A percentile compares a stretch with the other conserved stretches of the same genome.
Conservation (phyloP, 2,329 filamentous ascomycete genomes). For the Lithohypha guttulata region DNA sequence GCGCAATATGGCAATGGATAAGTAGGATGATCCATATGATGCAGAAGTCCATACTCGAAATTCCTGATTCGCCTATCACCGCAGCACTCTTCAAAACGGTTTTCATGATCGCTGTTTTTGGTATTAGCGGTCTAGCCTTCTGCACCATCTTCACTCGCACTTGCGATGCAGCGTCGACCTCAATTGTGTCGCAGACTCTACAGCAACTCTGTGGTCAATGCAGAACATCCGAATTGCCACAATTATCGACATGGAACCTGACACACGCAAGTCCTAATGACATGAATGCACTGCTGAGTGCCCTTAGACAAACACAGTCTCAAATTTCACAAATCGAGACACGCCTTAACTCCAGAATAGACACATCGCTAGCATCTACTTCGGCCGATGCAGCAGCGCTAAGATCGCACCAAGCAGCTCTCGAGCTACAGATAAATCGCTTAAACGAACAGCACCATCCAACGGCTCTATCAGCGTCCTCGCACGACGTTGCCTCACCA, state of each 20-base stretch:
- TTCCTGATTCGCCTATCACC: constrained; percentile 15
- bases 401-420: constrained; percentile 14
- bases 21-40: constrained; percentile 8
- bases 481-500: constrained; percentile 15
- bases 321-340: constrained; percentile 17
- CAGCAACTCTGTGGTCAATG: constrained; percentile 19
- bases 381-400: constrained; percentile 14
- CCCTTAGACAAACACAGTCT: constrained; percentile 15
- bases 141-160: constrained; percentile 16
- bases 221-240: not conserved
- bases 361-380: constrained; percentile 10
- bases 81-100: constrained; percentile 11
- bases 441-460: constrained; percentile 3
- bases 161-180: constrained; percentile 16
- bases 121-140: constrained; percentile 11
- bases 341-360: constrained; percentile 15
- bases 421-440: constrained; percentile 3
- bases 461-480: not conserved
- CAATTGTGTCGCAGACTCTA: constrained; percentile 12
- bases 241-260: constrained; percentile 10
- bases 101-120: constrained; percentile 9
- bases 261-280: constrained; percentile 12
- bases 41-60: constrained; percentile 11
- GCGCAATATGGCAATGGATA: constrained; percentile 11
- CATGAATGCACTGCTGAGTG: constrained; percentile 11